Evolutionary conservation across 1,284 basidiomycete species (phyloP), one percentile per base, ranked within the genome.

Genomic region (Cystobasidium pallidum): DNA sequence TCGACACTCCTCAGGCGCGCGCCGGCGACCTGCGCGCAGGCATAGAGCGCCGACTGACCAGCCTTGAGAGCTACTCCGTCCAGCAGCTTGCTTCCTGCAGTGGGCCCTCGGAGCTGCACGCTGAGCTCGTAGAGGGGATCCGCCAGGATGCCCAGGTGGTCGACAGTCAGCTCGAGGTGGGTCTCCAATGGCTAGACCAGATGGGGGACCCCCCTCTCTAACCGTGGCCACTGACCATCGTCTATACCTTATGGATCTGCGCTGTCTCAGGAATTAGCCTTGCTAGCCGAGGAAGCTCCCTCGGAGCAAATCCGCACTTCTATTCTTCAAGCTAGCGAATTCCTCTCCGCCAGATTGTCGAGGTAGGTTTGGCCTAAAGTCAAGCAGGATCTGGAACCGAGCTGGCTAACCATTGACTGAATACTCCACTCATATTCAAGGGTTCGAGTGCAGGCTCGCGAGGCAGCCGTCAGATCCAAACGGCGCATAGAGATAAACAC

Each of bases 121-220:
- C 91, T 78, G 85, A 87, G 63, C 84, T 90, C 64, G 87, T 87
- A 0, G 86, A 86, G 2, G 91, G 92, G 79, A 80, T 93, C 70
- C 84, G 89, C 39, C 88, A 89, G 66, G 91, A 94, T 77, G 81
- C 92, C 15, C 88, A 88, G 54, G 78, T 80, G 0, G 84, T 91
- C 36, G 82, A 84, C 2, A 83, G 83, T 52, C 86, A 88, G 71
- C 81, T 93, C 15, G 88, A 92, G 84, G 91, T 92, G 76, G 75
- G 86, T 78, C 45, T 4, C 15, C 8, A 7, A 7, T 41, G 39
- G 11, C 43, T 45, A 3, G 43, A 17, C 43, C 11, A 15, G 43
- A 45, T 19, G 43, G 11, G n/a, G n/a, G n/a, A n/a, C n/a, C n/a
- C n/a, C n/a, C n/a, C 43, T 19, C 11, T 45, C 15, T 17, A 45